Percentiles rank a stretch among this genome's conserved stretches.
Conservation (phyloP, 2,329 filamentous ascomycete genomes). For the Sporothrix dimorphospora region DNA sequence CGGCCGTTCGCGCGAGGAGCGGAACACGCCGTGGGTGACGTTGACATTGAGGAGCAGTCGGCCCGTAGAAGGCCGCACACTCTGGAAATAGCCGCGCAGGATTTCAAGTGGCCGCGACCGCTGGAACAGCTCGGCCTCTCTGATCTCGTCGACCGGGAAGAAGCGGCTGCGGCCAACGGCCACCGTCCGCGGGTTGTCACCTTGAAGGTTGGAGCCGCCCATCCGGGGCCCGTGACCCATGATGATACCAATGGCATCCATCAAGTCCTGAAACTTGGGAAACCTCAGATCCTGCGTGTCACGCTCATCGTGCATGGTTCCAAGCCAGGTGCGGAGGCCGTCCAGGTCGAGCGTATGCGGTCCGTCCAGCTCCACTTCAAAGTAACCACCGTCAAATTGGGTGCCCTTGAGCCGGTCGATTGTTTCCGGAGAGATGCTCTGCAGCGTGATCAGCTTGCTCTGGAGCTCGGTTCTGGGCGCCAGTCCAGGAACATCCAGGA, state of each 20-base stretch:
- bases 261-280: slow-evolving; percentile 52
- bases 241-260: slow-evolving; percentile 58
- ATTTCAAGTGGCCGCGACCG: slow-evolving; percentile 39
- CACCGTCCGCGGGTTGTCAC: slow-evolving; percentile 1
- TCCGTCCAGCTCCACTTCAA: slow-evolving; percentile 47
- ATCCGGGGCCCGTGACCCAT: slow-evolving; percentile 50
- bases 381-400: slow-evolving; percentile 27
- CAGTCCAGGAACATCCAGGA: slow-evolving; percentile 41
- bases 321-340: slow-evolving; percentile 50
- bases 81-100: slow-evolving; percentile 60
- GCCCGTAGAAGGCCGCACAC: slow-evolving; percentile 56
- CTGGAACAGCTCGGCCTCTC: slow-evolving; percentile 39
- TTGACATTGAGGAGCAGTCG: slow-evolving; percentile 60
- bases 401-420: slow-evolving; percentile 27
- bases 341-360: slow-evolving; percentile 48
- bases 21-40: slow-evolving; percentile 58
- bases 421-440: slow-evolving; percentile 18
- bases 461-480: slow-evolving; percentile 34
- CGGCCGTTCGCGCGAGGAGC: slow-evolving; percentile 31
- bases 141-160: slow-evolving; percentile 48
- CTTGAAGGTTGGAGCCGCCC: slow-evolving; percentile 37
- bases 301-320: slow-evolving; percentile 46
- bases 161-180: slow-evolving; percentile 54
- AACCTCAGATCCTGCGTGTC: slow-evolving; percentile 45
- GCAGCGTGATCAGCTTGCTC: slow-evolving; percentile 32